phyloP scores from a whole-genome alignment of 495 filamentous ascomycete species.

The Hypomontagnella monticulosa region DNA sequence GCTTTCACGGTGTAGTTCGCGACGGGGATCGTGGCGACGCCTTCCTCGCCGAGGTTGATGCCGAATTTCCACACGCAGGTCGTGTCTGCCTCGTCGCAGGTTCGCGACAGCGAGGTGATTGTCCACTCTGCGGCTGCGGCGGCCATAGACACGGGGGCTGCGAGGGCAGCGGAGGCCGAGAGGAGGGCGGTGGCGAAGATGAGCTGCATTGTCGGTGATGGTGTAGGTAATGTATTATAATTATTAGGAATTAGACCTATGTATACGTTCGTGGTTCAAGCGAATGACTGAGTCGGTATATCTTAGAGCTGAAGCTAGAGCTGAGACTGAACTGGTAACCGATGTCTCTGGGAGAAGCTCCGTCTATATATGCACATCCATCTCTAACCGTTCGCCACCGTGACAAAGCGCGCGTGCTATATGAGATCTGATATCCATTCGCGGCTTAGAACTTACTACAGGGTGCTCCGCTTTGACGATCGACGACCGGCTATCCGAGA shows the following conservation, averaged over 20 bases:
- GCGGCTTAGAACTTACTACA: too few species aligned
- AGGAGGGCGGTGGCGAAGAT: constrained; percentile 44
- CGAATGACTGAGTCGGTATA: constrained; percentile 14
- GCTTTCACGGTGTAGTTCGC: constrained; percentile 57
- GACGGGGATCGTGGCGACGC: constrained; percentile 37
- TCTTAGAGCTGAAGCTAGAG: not conserved
- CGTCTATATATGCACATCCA: not conserved
- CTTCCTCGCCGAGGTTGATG: constrained; percentile 52
- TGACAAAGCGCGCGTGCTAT: too few species aligned
- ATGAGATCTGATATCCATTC: too few species aligned
- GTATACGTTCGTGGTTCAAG: not conserved
- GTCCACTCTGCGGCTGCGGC: constrained; percentile 57
- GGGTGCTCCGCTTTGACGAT: too few species aligned
- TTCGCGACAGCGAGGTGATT: constrained; percentile 57
- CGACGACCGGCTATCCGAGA: too few species aligned
- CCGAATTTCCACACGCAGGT: constrained; percentile 60
- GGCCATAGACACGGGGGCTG: constrained; percentile 56
- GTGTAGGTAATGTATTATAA: constrained; percentile 5
- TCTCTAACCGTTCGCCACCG: not conserved
- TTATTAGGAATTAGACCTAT: constrained; percentile 2
- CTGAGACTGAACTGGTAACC: constrained; percentile 9
- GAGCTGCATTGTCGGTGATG: constrained; percentile 57
- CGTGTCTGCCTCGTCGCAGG: constrained; percentile 57
- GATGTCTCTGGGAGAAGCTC: constrained; percentile 4
- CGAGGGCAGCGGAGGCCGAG: constrained; percentile 51